These are phyloP conservation scores for Endotrypanum monterogeii DNA, from an alignment of 208 protist species.

Conservation along the genomic window DNA sequence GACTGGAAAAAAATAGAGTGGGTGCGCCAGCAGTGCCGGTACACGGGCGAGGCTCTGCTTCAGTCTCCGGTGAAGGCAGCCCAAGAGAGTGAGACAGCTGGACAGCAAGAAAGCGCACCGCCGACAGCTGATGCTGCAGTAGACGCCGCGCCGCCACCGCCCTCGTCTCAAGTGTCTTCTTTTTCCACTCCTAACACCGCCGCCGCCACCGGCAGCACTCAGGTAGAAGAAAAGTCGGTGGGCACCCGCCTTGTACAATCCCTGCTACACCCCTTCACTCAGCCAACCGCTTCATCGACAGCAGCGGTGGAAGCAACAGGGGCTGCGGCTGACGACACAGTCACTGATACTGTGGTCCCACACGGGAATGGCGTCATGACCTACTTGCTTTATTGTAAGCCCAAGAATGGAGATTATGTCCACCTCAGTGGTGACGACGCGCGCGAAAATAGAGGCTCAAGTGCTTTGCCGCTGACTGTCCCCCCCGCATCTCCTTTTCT, in stretches of 20 bases:
- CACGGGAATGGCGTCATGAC: conserved; percentile 36
- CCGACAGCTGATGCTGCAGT: background rate
- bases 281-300: background rate
- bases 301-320: background rate
- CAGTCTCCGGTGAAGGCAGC: background rate
- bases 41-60: conserved; percentile 23
- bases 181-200: background rate
- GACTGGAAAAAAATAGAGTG: conserved; percentile 29
- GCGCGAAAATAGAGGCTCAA: background rate
- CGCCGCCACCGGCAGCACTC: background rate
- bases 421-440: background rate
- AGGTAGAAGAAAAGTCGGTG: conserved; percentile 16
- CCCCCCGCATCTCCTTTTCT: conserved; percentile 12
- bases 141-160: background rate
- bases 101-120: background rate
- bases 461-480: background rate
- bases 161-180: background rate
- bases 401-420: conserved; percentile 12
- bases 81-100: background rate
- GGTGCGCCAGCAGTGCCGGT: conserved; percentile 35
- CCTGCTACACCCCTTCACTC: conserved; percentile 28
- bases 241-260: conserved; percentile 28
- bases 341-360: conserved; percentile 2
- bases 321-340: background rate
- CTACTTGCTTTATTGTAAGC: conserved; percentile 34